These are phyloP conservation scores for Populus hybrid DNA, from an alignment of 441 rosid genomes.

Conservation along the genomic window DNA sequence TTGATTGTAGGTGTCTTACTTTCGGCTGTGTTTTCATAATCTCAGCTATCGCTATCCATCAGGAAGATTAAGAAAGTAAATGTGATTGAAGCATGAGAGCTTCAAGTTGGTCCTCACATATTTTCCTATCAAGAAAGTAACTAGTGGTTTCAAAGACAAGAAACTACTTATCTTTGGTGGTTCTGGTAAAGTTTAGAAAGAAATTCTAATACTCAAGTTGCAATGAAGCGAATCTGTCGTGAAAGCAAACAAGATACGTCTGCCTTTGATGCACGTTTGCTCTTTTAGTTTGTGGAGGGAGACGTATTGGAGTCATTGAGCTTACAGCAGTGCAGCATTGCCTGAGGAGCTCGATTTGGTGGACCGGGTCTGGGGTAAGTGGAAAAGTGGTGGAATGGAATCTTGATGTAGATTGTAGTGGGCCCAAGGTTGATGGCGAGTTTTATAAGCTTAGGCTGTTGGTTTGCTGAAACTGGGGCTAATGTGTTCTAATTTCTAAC, in stretches of 20 bases:
- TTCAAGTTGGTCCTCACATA: conserved; percentile 76
- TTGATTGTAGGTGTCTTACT: conserved; percentile 42
- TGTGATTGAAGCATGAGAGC: conserved; percentile 70
- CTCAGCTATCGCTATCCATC: conserved; percentile 27
- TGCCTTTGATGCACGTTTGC: conserved; percentile 75
- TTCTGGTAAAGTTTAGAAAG: conserved; percentile 79
- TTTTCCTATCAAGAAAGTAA: conserved; percentile 67
- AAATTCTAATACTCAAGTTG: conserved; percentile 53
- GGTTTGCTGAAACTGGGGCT: conserved; percentile 64
- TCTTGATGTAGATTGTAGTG: conserved; percentile 42
- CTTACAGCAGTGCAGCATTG: conserved; percentile 37
- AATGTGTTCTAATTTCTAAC: conserved; percentile 49
- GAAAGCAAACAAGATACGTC: conserved; percentile 86
- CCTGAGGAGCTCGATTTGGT: conserved; percentile 82
- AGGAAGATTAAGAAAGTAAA: conserved; percentile 44
- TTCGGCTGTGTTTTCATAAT: conserved; percentile 31
- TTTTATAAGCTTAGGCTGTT: conserved; percentile 54
- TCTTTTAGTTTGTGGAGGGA: conserved; percentile 80
- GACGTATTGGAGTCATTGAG: conserved; percentile 47
- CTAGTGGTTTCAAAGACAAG: conserved; percentile 64
- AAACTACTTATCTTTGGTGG: conserved; percentile 80
- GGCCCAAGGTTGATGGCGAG: conserved; percentile 59
- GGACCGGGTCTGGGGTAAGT: conserved; percentile 84
- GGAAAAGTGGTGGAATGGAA: conserved; percentile 48
- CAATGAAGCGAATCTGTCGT: conserved; percentile 70